Evolutionary conservation across 140 eudicot genomes (phyloP), one percentile per base, ranked within the genome.

Genomic region (Erigeron philadelphicus): DNA sequence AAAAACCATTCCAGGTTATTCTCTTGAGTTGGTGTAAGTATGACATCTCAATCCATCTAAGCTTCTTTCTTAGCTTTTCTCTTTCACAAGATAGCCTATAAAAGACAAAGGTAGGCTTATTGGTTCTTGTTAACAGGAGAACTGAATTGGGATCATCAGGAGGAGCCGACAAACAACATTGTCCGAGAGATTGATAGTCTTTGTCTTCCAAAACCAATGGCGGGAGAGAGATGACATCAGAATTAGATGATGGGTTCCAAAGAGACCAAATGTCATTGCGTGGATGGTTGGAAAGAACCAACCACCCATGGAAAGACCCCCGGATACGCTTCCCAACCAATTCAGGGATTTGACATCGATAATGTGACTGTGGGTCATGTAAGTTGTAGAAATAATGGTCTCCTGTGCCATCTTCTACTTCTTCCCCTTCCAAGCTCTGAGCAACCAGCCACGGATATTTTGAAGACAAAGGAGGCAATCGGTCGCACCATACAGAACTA

Each of bases 101-200:
- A 19, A 66, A 66, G 17, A 75, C 42, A 35, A 75, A n/a, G 61
- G 25, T 15, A 13, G 16, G 49, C 44, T 45, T 31, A 15, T 4
- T 42, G 6, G 6, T 0, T 57, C 62, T 67, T 8, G 23, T 25
- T 49, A 75, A 58, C 7, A 75, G 38, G 18, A 75, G 61, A 9
- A 75, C 5, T 11, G 79, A 66, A 75, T 49, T 18, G 1, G 61
- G 73, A 69, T 66, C 53, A 54, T 49, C 47, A 3, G 74, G 79
- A 66, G 79, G 74, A 42, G 73, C 68, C 9, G 79, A 3, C 61
- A 75, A 35, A 65, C 48, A 74, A 9, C 78, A 74, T 17, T 46
- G 0, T 8, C 4, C 9, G 1, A 59, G 35, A 47, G 47, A 21
- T 17, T 55, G 50, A 18, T 53, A 52, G 7, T 46, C 72, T 41